Evolutionary conservation across 768 basidiomycete genomes (phyloP).

Genomic region (Trametes punicea): DNA sequence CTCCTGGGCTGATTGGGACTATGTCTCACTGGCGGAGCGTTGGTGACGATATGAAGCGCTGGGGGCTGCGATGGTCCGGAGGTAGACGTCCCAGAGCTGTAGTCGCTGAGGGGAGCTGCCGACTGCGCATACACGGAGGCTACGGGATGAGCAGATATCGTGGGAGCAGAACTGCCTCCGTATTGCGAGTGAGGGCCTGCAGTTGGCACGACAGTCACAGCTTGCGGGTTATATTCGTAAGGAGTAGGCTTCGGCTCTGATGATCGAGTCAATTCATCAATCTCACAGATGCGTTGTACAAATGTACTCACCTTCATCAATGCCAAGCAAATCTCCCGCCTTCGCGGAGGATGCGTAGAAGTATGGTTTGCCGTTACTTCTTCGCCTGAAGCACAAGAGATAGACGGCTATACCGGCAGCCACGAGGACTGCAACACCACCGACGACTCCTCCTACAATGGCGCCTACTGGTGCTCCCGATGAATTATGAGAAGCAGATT

Average conservation of each 20-base stretch:
- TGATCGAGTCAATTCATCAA: neutral
- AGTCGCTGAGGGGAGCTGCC: constrained; percentile 11
- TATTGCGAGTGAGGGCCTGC: neutral
- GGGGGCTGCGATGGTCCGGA: neutral
- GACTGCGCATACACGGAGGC: constrained; percentile 1
- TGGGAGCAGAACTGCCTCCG: neutral
- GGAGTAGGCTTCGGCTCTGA: constrained; percentile 13
- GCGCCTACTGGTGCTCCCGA: constrained; percentile 11
- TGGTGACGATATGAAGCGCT: constrained; percentile 1
- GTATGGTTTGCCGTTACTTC: constrained; percentile 7
- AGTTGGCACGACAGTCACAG: neutral
- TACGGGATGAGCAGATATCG: neutral
- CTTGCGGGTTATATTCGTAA: neutral
- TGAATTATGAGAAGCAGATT: neutral
- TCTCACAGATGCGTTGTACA: neutral
- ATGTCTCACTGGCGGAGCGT: neutral
- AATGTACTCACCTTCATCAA: neutral
- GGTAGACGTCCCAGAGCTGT: neutral
- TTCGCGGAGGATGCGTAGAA: constrained; percentile 8
- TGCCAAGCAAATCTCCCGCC: constrained; percentile 5
- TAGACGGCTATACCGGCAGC: constrained; percentile 3
- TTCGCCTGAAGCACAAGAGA: constrained; percentile 13
- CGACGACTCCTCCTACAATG: constrained; percentile 21
- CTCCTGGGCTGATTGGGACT: constrained; percentile 17
- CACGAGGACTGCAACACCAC: constrained; percentile 14